phyloP scores from a whole-genome alignment of 2,329 filamentous ascomycete genomes.

The Cordyceps cateniannulata region DNA sequence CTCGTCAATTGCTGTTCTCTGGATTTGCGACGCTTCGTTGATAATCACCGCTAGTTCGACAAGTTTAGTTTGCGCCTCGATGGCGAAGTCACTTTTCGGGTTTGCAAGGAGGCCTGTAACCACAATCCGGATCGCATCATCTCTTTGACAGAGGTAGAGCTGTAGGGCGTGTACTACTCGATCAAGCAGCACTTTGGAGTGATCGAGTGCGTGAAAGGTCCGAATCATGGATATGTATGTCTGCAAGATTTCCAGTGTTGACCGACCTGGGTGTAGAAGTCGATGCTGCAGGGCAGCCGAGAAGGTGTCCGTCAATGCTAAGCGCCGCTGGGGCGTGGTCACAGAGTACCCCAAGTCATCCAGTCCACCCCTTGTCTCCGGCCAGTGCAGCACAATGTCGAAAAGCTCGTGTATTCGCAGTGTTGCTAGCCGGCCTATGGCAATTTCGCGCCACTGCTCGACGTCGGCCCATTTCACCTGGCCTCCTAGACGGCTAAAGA shows the following conservation, averaged over 20 bases:
- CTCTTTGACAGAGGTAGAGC: constrained; percentile 67
- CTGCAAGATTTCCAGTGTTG: constrained; percentile 67
- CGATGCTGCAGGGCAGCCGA: constrained; percentile 57
- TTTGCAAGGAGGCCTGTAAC: constrained; percentile 67
- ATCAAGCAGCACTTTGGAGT: constrained; percentile 70
- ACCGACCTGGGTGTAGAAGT: constrained; percentile 68
- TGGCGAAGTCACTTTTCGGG: constrained; percentile 44
- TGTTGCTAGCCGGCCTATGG: constrained; percentile 59
- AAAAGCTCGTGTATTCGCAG: constrained; percentile 68
- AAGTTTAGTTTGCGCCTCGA: constrained; percentile 44
- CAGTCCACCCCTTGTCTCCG: constrained; percentile 62
- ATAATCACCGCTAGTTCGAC: constrained; percentile 63
- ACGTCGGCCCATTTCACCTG: constrained; percentile 49
- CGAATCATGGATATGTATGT: constrained; percentile 76
- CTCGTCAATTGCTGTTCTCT: constrained; percentile 47
- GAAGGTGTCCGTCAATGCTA: constrained; percentile 65
- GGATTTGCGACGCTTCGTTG: constrained; percentile 51
- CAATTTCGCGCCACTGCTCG: constrained; percentile 65
- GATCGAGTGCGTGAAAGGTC: constrained; percentile 67
- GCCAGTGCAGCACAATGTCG: constrained; percentile 73
- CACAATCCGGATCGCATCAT: constrained; percentile 72
- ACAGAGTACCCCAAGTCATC: constrained; percentile 68
- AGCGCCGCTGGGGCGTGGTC: constrained; percentile 59
- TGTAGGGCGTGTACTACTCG: constrained; percentile 68
- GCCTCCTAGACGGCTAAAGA: constrained; percentile 43